These are phyloP conservation scores for Pseudozyma sp. DNA, from an alignment of 1,284 basidiomycete species.

Conservation along the genomic window DNA sequence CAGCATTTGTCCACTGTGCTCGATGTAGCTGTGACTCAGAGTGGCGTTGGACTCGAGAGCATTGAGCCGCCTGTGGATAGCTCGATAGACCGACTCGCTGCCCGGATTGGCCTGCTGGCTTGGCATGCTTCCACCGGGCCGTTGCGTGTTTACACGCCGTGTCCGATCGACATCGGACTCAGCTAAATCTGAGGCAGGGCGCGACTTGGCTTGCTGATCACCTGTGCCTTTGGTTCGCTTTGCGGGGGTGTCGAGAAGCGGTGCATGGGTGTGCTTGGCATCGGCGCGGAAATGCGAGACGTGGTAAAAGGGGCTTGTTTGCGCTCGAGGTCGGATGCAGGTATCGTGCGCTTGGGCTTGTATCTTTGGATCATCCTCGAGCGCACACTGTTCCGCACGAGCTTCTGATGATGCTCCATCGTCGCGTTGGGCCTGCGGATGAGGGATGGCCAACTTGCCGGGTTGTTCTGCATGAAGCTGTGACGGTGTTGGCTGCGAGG, in stretches of 20 bases:
- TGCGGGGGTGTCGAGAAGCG: not conserved
- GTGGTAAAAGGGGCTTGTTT: constrained; percentile 12
- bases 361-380: constrained; percentile 16
- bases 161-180: constrained; percentile 14
- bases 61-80: constrained; percentile 91
- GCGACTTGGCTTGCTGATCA: not conserved
- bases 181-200: not conserved
- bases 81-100: constrained; percentile 87
- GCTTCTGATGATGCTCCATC: not conserved
- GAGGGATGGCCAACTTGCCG: not conserved
- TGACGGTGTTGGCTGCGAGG: constrained; percentile 2
- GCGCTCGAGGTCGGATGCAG: constrained; percentile 11
- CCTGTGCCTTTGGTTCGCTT: not conserved
- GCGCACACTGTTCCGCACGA: constrained; percentile 13
- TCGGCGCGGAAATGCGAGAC: not conserved
- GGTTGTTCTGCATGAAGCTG: not conserved
- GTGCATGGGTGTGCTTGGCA: not conserved
- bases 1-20: constrained; percentile 85
- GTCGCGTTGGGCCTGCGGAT: not conserved
- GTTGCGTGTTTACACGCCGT: constrained; percentile 15
- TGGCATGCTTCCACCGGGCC: not conserved
- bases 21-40: constrained; percentile 85
- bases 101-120: constrained; percentile 25
- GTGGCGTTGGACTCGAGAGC: constrained; percentile 89
- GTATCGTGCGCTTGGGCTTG: not conserved